Conservation (phyloP, 306 rosid genomes). For the Cucumis sativus region Cucumber_9930_V3 NC_026658.2:2306001-2306500, state of each 20-base stretch:
- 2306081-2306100: neutral
- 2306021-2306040: neutral
- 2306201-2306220: neutral
- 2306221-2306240: neutral
- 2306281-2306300: too few species aligned
- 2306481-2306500: too few species aligned
- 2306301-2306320: too few species aligned
- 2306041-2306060: neutral
- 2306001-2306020: neutral
- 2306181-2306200: neutral
- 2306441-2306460: too few species aligned
- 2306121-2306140: neutral
- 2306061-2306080: neutral
- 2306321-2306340: too few species aligned
- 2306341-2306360: too few species aligned
- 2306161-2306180: neutral
- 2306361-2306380: too few species aligned
- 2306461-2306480: too few species aligned
- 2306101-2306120: neutral
- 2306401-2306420: too few species aligned
- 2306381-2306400: too few species aligned
- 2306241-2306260: neutral
- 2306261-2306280: too few species aligned
- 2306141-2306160: neutral
- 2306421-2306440: too few species aligned